A percentile compares a stretch with the other conserved stretches of the same genome.
Evolutionary conservation across 768 basidiomycete genomes (phyloP).

Genomic region (Austroboletus eburneus): DNA sequence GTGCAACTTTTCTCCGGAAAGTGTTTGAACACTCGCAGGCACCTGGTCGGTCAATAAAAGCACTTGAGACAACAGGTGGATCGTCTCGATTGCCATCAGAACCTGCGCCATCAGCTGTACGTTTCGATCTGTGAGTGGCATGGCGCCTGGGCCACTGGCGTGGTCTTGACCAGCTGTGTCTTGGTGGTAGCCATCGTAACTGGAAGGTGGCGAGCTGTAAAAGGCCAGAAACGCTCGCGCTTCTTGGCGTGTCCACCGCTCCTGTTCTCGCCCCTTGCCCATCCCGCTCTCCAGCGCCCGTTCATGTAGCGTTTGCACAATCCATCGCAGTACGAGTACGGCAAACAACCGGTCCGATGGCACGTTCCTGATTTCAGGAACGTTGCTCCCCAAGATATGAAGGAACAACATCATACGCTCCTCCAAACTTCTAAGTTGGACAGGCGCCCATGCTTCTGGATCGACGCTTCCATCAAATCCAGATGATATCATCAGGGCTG

Average conservation of each 20-base stretch:
- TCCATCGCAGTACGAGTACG: slow-evolving; percentile 62
- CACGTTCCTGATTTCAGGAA: slow-evolving; percentile 43
- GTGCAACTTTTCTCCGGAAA: slow-evolving; percentile 65
- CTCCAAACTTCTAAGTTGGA: slow-evolving; percentile 47
- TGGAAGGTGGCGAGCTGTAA: slow-evolving; percentile 28
- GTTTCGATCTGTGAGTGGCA: slow-evolving; percentile 50
- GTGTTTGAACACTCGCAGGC: slow-evolving; percentile 41
- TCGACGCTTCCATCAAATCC: slow-evolving; percentile 23
- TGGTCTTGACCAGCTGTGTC: slow-evolving; percentile 15
- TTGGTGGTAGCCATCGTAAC: too few relatives aligned
- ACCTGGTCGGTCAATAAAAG: slow-evolving; percentile 51
- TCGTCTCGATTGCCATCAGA: slow-evolving; percentile 52
- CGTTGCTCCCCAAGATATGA: slow-evolving; percentile 52
- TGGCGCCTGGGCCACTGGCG: slow-evolving; percentile 11
- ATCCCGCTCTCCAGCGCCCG: slow-evolving; percentile 47
- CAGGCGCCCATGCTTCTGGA: slow-evolving; percentile 33
- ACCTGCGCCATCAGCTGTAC: slow-evolving; percentile 68
- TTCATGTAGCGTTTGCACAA: slow-evolving; percentile 44
- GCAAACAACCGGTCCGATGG: slow-evolving; percentile 43
- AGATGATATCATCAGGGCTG: slow-evolving; percentile 42
- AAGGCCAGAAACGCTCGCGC: slow-evolving; percentile 55
- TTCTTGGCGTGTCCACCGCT: slow-evolving; percentile 67
- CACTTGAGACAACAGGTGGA: slow-evolving; percentile 58
- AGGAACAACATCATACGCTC: slow-evolving; percentile 55
- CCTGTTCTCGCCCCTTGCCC: slow-evolving; percentile 57